Conservation (phyloP, 441 rosid species). For the Eruca vesicaria region DNA sequence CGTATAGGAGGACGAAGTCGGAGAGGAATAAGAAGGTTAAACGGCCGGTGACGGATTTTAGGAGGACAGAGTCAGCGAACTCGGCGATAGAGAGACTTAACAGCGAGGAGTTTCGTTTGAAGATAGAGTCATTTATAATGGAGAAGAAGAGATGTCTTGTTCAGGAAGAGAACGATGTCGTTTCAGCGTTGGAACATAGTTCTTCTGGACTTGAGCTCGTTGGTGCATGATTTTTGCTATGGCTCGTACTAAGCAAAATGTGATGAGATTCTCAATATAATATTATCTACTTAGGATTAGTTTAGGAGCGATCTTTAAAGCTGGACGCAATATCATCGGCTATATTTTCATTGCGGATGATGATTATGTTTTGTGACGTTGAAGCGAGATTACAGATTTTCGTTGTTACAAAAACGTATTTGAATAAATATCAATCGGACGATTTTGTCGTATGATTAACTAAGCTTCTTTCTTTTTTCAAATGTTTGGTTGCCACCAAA, state of each 20-base stretch:
- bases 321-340: neutral
- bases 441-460: too few species aligned
- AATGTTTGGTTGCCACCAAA: too few species aligned
- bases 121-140: constrained; percentile 7
- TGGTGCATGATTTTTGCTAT: neutral
- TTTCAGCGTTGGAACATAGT: neutral
- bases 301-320: too few species aligned
- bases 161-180: neutral
- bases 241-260: neutral
- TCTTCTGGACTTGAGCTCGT: neutral
- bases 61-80: constrained; percentile 22
- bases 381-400: too few species aligned
- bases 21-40: constrained; percentile 2
- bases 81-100: neutral
- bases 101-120: constrained; percentile 18
- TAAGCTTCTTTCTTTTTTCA: too few species aligned
- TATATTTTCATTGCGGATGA: neutral
- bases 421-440: too few species aligned
- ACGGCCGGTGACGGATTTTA: neutral
- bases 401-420: too few species aligned
- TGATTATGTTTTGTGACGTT: neutral
- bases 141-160: neutral
- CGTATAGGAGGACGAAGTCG: constrained; percentile 3
- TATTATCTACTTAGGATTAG: neutral
- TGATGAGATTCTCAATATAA: neutral